Base-by-base conservation (phyloP, 371 early-diverging fungal genomes). In the Mucor indicus region DNA sequence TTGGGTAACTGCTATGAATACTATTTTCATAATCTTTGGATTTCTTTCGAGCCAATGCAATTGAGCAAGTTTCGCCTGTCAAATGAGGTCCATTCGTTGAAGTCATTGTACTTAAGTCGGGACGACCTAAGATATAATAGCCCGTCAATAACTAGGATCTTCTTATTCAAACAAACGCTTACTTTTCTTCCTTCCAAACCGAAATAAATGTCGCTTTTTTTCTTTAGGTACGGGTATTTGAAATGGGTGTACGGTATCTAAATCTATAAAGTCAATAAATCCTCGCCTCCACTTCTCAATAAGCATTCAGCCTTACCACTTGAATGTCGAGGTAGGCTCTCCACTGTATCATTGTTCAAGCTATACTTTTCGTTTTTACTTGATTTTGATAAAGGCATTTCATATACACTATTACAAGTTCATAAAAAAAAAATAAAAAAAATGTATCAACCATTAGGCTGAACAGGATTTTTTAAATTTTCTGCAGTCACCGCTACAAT, bases 181-280 rank as follows among this genome's bases (percentile, higher is more conserved):
- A 65, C 68, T 67, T 39, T 72, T 72, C 44, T 63, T 72, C 50
- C 57, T 51, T 23, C 62, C 62, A 53, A 67, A 69, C 20, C 70
- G 40, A 53, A 69, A 60, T 27, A 62, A 42, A 23, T 44, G 51
- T 24, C 63, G 36, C 33, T 66, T 70, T 37, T 63, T 70, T 12
- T 62, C 63, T 50, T 63, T 67, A 3, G 57, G 46, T 35, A 49
- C 29, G 19, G 64, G 33, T 9, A 50, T 42, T 42, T 50, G 53
- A 35, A 48, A 48, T 22, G 50, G 50, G 24, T 50, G 50, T 21
- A 50, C 33, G 4, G 23, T 27, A 27, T 27, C 29, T 27, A 27
- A 27, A 27, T 27, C 5, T 27, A 27, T 27, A 27, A 27, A 7
- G 29, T n/a, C n/a, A n/a, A n/a, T n/a, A n/a, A n/a, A n/a, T n/a